Evolutionary conservation across 352 stramenopile species (phyloP).

Genomic region (Phytophthora cactorum): DNA sequence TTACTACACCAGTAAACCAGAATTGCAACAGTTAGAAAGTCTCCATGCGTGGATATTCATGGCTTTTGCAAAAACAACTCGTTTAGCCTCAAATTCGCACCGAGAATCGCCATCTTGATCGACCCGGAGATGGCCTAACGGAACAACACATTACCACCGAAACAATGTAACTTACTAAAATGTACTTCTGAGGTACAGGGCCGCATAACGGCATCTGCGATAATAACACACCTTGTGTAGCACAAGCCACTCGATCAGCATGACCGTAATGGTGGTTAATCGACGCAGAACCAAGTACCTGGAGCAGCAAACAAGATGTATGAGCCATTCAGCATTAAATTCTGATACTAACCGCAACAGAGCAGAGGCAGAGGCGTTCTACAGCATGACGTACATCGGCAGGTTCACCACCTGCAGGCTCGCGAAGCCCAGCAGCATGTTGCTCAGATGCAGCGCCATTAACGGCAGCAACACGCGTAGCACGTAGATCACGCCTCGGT

Average conservation of each 20-base stretch:
- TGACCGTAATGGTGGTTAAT: slow-evolving; percentile 76
- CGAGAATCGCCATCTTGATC: slow-evolving; percentile 67
- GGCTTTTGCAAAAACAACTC: too few relatives aligned
- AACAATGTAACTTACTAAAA: background rate
- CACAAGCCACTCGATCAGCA: slow-evolving; percentile 81
- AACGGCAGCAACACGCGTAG: slow-evolving; percentile 56
- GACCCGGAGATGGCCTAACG: slow-evolving; percentile 46
- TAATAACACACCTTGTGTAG: slow-evolving; percentile 51
- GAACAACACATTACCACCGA: background rate
- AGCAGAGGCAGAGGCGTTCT: background rate
- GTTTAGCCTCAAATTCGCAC: slow-evolving; percentile 27
- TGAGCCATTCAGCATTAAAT: background rate
- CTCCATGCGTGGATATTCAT: background rate
- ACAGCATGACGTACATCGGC: slow-evolving; percentile 56
- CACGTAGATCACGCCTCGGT: slow-evolving; percentile 18
- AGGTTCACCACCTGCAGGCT: slow-evolving; percentile 76
- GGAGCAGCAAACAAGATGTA: background rate
- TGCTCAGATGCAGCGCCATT: slow-evolving; percentile 58
- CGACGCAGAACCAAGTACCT: slow-evolving; percentile 72
- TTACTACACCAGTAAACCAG: slow-evolving; percentile 44
- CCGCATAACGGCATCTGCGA: background rate
- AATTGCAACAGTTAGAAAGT: slow-evolving; percentile 8
- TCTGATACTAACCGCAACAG: background rate
- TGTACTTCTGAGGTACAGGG: too few relatives aligned
- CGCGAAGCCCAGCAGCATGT: slow-evolving; percentile 72